Conservation (phyloP, 106 monocot genomes). For the Acanthochlamys bracteata region DNA sequence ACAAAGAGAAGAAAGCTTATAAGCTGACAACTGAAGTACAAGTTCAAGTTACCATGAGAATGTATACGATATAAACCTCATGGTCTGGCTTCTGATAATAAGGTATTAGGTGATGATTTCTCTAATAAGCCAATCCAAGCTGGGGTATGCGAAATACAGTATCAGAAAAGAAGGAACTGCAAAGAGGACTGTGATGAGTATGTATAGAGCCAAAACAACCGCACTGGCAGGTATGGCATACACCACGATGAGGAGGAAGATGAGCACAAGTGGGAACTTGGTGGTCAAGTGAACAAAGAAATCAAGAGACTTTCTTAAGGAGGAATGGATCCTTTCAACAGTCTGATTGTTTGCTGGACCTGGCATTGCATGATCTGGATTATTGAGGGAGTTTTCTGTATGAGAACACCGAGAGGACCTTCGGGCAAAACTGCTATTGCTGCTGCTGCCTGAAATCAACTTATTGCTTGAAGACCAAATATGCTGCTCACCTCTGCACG, state of each 20-base stretch:
- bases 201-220: constrained; percentile 28
- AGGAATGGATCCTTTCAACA: constrained; percentile 25
- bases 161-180: constrained; percentile 31
- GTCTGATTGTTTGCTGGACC: constrained; percentile 13
- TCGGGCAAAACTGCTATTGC: background rate
- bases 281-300: constrained; percentile 36
- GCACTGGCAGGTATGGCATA: constrained; percentile 50
- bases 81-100: background rate
- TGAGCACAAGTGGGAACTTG: constrained; percentile 37
- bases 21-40: no score
- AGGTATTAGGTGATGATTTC: constrained; percentile 16
- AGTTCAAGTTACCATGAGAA: no score
- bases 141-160: constrained; percentile 25
- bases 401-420: constrained; percentile 7
- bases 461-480: constrained; percentile 13
- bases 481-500: constrained; percentile 5
- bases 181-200: constrained; percentile 34
- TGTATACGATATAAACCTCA: no score
- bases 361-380: background rate
- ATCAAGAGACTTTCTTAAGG: constrained; percentile 26
- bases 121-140: constrained; percentile 29
- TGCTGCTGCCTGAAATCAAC: background rate
- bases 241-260: constrained; percentile 37
- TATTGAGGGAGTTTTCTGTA: background rate
- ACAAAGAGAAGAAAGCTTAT: no score